These are phyloP conservation scores for Rhypophila decipiens DNA, from an alignment of 495 filamentous ascomycete genomes.

Conservation along the genomic window DNA sequence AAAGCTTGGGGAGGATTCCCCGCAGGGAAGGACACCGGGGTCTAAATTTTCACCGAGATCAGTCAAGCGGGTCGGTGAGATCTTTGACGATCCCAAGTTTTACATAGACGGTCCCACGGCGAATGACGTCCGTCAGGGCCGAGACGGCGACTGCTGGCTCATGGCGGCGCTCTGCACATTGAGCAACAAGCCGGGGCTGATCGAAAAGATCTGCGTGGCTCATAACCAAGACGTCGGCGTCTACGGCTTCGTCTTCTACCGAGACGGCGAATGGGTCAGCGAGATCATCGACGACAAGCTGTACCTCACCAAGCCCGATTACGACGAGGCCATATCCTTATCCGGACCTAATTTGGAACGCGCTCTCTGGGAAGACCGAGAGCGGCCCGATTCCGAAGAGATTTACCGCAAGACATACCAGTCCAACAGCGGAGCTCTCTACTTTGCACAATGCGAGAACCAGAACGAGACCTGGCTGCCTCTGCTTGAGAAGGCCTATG, in stretches of 20 bases:
- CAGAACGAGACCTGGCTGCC: slow-evolving; percentile 93
- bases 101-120: slow-evolving; percentile 77
- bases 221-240: slow-evolving; percentile 75
- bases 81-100: slow-evolving; percentile 84
- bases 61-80: slow-evolving; percentile 68
- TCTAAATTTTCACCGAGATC: slow-evolving; percentile 46
- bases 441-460: slow-evolving; percentile 80
- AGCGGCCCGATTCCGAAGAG: slow-evolving; percentile 66
- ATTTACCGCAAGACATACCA: slow-evolving; percentile 72
- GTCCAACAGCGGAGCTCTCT: slow-evolving; percentile 65
- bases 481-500: slow-evolving; percentile 90
- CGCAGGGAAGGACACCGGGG: slow-evolving; percentile 12
- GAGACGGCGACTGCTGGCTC: slow-evolving; percentile 88
- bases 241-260: slow-evolving; percentile 90
- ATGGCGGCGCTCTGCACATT: slow-evolving; percentile 81
- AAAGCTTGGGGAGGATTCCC: neutral
- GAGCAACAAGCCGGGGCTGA: slow-evolving; percentile 70
- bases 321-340: slow-evolving; percentile 53
- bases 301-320: slow-evolving; percentile 76
- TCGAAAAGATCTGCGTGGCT: slow-evolving; percentile 78
- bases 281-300: slow-evolving; percentile 78
- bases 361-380: slow-evolving; percentile 62
- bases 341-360: slow-evolving; percentile 50
- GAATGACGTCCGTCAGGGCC: slow-evolving; percentile 72
- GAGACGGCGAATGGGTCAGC: slow-evolving; percentile 89